phyloP scores from a whole-genome alignment of 2,329 filamentous ascomycete genomes.

The Botrytis galanthina region DNA sequence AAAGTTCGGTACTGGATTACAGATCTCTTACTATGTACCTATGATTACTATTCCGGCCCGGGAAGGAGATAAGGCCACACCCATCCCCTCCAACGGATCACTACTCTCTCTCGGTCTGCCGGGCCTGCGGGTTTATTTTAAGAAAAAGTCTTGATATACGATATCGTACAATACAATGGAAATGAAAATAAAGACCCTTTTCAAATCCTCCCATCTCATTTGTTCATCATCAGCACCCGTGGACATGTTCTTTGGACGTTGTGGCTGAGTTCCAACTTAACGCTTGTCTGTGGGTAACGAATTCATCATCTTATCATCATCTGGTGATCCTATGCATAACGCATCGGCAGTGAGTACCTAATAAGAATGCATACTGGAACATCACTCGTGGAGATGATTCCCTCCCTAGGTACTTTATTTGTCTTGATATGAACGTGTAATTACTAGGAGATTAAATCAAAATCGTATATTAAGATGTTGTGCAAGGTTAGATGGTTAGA shows the following conservation, averaged over 20 bases:
- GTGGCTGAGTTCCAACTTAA: neutral
- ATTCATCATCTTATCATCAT: neutral
- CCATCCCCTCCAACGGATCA: neutral
- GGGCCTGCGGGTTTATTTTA: neutral
- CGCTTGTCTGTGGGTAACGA: neutral
- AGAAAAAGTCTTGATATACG: neutral
- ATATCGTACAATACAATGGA: neutral
- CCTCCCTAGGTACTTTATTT: no score
- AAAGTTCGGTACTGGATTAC: no score
- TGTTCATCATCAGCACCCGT: neutral
- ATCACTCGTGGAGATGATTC: neutral
- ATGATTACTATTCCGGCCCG: neutral
- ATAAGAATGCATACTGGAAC: neutral
- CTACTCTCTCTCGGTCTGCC: neutral
- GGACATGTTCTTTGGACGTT: neutral
- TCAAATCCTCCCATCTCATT: neutral
- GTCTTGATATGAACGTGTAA: neutral
- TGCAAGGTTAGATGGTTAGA: neutral
- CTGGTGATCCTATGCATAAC: neutral
- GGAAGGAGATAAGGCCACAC: neutral
- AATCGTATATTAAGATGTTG: neutral
- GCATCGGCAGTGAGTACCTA: neutral
- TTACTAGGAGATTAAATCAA: neutral
- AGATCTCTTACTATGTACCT: no score
- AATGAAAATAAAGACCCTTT: neutral